phyloP scores from a whole-genome alignment of 2,329 filamentous ascomycete species.

The Decorospora gaudefroyi region DNA sequence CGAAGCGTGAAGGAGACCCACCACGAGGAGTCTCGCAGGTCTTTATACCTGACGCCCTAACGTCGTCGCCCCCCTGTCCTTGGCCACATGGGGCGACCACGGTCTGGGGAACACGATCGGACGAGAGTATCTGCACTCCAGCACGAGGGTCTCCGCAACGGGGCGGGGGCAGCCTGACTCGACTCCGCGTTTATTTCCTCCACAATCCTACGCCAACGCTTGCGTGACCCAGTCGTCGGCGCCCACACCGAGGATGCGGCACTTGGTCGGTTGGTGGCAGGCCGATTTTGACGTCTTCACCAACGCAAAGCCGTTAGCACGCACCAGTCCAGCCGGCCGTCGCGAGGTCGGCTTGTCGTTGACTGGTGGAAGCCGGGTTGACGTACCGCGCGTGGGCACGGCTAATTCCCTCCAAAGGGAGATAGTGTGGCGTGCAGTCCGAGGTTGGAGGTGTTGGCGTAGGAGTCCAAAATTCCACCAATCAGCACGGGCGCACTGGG shows the following conservation, averaged over 20 bases:
- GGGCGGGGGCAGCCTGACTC: constrained; percentile 18
- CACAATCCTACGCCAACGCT: constrained; percentile 13
- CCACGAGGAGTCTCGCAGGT: constrained; percentile 6
- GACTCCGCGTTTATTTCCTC: constrained; percentile 20
- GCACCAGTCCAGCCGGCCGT: background rate
- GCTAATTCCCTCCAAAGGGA: constrained; percentile 3
- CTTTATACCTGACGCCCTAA: constrained; percentile 27
- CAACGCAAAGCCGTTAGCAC: constrained; percentile 8
- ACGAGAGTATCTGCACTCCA: constrained; percentile 21
- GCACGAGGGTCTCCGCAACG: constrained; percentile 25
- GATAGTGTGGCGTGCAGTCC: constrained; percentile 1
- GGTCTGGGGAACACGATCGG: constrained; percentile 15
- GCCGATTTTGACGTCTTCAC: constrained; percentile 11
- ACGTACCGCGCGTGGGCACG: constrained; percentile 1
- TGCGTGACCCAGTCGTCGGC: constrained; percentile 10
- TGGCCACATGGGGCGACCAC: constrained; percentile 13
- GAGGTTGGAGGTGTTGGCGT: constrained; percentile 1
- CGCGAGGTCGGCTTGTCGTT: background rate
- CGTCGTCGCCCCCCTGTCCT: constrained; percentile 3
- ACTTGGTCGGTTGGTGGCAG: constrained; percentile 18
- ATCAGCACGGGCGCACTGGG: background rate
- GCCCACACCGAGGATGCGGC: constrained; percentile 16
- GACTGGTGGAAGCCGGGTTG: constrained; percentile 16
- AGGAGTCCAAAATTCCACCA: constrained; percentile 9
- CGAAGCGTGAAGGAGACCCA: constrained; percentile 12